phyloP scores from a whole-genome alignment of 441 rosid species.

The Mallotus japonicus region DNA sequence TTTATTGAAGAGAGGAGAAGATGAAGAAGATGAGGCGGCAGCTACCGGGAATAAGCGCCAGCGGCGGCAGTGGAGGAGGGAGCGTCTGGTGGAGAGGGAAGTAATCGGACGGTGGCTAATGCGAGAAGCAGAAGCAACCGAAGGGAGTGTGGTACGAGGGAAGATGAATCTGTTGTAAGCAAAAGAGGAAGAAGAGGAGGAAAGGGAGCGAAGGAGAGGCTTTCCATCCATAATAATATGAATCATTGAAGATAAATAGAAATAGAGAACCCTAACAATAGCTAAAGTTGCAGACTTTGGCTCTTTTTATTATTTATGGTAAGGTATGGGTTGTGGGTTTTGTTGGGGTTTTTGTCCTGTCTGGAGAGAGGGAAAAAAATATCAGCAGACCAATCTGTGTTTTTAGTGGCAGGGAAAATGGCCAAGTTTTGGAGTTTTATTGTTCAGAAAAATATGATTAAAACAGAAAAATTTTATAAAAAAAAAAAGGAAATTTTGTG shows the following conservation, averaged over 20 bases:
- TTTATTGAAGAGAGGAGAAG: conserved; percentile 24
- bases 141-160: conserved; percentile 33
- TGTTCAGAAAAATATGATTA: background rate
- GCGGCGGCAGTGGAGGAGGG: conserved; percentile 37
- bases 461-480: background rate
- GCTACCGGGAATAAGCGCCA: conserved; percentile 18
- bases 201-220: conserved; percentile 56
- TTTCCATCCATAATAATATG: conserved; percentile 40
- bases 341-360: background rate
- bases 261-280: conserved; percentile 15
- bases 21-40: conserved; percentile 21
- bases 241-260: background rate
- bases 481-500: background rate
- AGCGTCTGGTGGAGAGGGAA: conserved; percentile 30
- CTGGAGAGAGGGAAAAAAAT: background rate
- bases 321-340: background rate
- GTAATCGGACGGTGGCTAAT: conserved; percentile 29
- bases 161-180: conserved; percentile 44
- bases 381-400: background rate
- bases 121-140: conserved; percentile 11
- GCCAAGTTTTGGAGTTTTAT: conserved; percentile 6
- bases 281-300: background rate
- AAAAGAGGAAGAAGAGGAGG: conserved; percentile 32
- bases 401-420: background rate
- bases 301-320: background rate